Evolutionary conservation across 139 green algal species (phyloP).

Genomic region (Chlamydomonas sp.): DNA sequence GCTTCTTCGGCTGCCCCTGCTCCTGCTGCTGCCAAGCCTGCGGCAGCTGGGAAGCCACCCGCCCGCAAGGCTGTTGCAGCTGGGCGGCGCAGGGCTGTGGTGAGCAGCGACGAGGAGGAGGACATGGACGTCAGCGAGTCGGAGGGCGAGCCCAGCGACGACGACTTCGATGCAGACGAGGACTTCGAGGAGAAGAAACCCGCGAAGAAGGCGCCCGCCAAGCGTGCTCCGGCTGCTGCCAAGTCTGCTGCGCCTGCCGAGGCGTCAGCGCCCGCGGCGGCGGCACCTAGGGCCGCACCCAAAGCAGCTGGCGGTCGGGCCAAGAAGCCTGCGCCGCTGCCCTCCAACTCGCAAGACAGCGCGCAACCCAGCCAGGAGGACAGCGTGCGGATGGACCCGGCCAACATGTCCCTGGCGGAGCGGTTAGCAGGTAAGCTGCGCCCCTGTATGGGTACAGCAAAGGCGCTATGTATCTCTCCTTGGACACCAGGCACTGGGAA

Average conservation of each 20-base stretch:
- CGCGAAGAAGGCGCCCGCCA: background rate
- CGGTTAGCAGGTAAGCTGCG: slow-evolving; percentile 43
- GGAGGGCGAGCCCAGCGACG: background rate
- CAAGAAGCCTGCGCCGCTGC: slow-evolving; percentile 1
- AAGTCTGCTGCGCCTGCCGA: background rate
- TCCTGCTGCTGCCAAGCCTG: slow-evolving; percentile 18
- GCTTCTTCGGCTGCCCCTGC: background rate
- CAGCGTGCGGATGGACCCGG: background rate
- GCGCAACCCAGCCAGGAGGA: slow-evolving; percentile 26
- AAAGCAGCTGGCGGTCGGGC: background rate
- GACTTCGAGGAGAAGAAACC: background rate
- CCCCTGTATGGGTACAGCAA: too few relatives aligned
- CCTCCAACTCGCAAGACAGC: slow-evolving; percentile 13
- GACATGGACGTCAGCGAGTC: slow-evolving; percentile 14
- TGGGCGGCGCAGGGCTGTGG: slow-evolving; percentile 14
- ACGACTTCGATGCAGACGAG: background rate
- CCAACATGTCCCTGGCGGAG: slow-evolving; percentile 22
- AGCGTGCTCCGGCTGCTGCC: background rate
- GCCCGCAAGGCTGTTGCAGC: slow-evolving; percentile 40
- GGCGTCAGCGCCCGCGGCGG: background rate
- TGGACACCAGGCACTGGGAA: background rate
- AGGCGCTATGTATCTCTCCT: too few relatives aligned
- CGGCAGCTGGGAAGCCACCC: slow-evolving; percentile 5
- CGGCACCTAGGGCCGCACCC: background rate
- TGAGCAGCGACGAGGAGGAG: slow-evolving; percentile 46